phyloP scores from a whole-genome alignment of 2,329 filamentous ascomycete species.

The Claviceps spartinae region DNA sequence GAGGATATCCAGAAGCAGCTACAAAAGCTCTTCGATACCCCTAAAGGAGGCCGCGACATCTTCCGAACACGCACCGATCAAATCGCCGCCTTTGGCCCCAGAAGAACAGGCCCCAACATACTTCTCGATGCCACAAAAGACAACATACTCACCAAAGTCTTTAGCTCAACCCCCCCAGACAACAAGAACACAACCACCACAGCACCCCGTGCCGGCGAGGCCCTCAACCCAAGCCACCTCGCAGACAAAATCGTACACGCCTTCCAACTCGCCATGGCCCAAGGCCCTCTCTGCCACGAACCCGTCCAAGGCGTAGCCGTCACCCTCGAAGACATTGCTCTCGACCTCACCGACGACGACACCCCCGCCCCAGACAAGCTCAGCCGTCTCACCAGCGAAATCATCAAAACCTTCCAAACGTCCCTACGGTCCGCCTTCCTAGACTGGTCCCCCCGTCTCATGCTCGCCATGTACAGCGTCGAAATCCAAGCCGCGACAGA shows the following conservation, averaged over 20 bases:
- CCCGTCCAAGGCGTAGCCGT: conserved; percentile 88
- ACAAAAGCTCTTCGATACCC: conserved; percentile 50
- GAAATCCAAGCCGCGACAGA: conserved; percentile 96
- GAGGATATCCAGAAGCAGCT: conserved; percentile 69
- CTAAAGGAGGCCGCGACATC: conserved; percentile 55
- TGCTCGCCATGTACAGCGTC: conserved; percentile 95
- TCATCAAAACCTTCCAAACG: conserved; percentile 78
- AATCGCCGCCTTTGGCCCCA: conserved; percentile 82
- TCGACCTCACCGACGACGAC: conserved; percentile 42
- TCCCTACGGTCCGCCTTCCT: conserved; percentile 77
- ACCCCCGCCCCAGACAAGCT: conserved; percentile 50
- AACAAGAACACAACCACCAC: conserved; percentile 12
- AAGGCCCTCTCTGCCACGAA: conserved; percentile 85
- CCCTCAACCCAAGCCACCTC: conserved; percentile 52
- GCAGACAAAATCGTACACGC: conserved; percentile 85
- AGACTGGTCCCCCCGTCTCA: conserved; percentile 89
- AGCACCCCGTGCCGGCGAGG: conserved; percentile 30
- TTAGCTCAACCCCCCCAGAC: conserved; percentile 24
- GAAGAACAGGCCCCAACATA: conserved; percentile 74
- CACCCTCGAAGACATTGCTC: conserved; percentile 65
- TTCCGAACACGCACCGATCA: conserved; percentile 68
- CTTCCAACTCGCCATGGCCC: conserved; percentile 81
- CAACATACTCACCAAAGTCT: conserved; percentile 60
- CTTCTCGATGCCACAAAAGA: conserved; percentile 70
- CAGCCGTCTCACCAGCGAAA: conserved; percentile 77